These are phyloP conservation scores for Rhynchosporium agropyri DNA, from an alignment of 2,329 filamentous ascomycete species.

Conservation along the genomic window DNA sequence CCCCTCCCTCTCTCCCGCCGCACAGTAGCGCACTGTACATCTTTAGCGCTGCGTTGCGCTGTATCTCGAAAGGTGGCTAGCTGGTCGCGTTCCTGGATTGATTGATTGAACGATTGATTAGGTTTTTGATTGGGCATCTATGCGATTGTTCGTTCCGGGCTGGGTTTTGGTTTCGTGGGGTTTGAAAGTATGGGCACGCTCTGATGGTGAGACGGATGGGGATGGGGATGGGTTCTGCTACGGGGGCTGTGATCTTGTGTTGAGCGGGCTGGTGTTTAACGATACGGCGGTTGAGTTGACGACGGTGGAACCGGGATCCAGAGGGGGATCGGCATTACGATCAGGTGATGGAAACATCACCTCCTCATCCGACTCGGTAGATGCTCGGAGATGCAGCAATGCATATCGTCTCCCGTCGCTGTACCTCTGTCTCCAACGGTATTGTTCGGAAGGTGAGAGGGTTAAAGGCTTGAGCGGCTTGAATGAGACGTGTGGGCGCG, in stretches of 20 bases:
- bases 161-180: not conserved
- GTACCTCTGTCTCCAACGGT: conserved; percentile 3
- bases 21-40: too few species aligned
- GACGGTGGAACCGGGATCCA: too few species aligned
- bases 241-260: conserved; percentile 5
- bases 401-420: not conserved
- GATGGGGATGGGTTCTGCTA: not conserved
- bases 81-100: too few species aligned
- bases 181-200: too few species aligned
- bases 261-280: not conserved
- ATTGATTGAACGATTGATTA: too few species aligned
- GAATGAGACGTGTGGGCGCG: conserved; percentile 3
- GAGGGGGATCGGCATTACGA: too few species aligned
- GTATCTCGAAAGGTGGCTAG: too few species aligned
- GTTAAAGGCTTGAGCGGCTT: not conserved
- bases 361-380: too few species aligned
- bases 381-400: not conserved
- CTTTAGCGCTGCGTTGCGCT: too few species aligned
- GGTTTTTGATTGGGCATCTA: too few species aligned
- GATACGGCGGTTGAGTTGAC: not conserved
- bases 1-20: not conserved
- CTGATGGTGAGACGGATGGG: not conserved
- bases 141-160: not conserved
- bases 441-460: not conserved
- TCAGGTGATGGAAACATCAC: too few species aligned